Percentiles rank a stretch among this genome's conserved stretches.
These are phyloP conservation scores for Suillus variegatus DNA, from an alignment of 768 basidiomycete genomes.

Conservation along the genomic window DNA sequence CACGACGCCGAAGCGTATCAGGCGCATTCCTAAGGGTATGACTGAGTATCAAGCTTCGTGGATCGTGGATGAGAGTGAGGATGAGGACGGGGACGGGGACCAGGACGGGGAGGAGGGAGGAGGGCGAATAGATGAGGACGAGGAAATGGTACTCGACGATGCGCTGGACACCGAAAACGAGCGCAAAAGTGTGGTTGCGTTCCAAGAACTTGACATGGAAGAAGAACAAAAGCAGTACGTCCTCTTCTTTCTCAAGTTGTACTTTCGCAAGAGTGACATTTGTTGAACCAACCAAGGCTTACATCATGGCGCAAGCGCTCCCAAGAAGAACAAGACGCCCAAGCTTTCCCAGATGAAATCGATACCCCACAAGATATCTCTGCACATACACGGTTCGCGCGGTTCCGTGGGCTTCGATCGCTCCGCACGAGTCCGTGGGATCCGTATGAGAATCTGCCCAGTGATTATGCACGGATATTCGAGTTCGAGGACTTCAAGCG, in stretches of 20 bases:
- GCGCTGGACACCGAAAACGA: slow-evolving; percentile 59
- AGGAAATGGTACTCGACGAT: slow-evolving; percentile 64
- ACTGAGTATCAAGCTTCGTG: slow-evolving; percentile 97
- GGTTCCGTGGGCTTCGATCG: slow-evolving; percentile 88
- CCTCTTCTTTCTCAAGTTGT: neutral
- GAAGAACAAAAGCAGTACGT: slow-evolving; percentile 88
- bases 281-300: slow-evolving; percentile 45
- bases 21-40: slow-evolving; percentile 89
- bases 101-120: slow-evolving; percentile 40
- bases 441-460: slow-evolving; percentile 91
- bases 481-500: slow-evolving; percentile 94
- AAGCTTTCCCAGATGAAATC: slow-evolving; percentile 93
- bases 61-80: slow-evolving; percentile 85
- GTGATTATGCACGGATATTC: slow-evolving; percentile 94
- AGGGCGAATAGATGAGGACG: slow-evolving; percentile 47
- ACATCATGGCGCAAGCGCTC: slow-evolving; percentile 68
- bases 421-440: slow-evolving; percentile 98
- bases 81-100: slow-evolving; percentile 51
- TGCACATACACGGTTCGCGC: slow-evolving; percentile 82
- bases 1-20: slow-evolving; percentile 80
- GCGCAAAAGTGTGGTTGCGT: slow-evolving; percentile 51
- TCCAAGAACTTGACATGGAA: slow-evolving; percentile 78
- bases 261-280: slow-evolving; percentile 2
- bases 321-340: slow-evolving; percentile 78
- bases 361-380: slow-evolving; percentile 88